These are phyloP conservation scores for Abrus precatorius DNA, from an alignment of 306 rosid genomes.

Conservation along the genomic window DNA sequence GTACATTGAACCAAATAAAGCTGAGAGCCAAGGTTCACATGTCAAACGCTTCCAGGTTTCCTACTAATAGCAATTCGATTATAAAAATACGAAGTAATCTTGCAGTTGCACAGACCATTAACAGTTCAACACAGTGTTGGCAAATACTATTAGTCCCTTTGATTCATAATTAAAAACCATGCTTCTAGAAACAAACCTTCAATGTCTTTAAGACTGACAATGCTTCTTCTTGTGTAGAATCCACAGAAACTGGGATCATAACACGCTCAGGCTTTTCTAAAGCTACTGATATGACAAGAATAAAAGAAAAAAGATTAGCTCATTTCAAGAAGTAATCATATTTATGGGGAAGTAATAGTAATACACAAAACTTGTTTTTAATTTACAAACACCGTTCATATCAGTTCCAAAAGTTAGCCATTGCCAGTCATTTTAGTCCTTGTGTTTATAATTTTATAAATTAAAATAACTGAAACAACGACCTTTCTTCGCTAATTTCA, in stretches of 20 bases:
- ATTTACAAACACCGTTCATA: not conserved
- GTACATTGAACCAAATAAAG: not conserved
- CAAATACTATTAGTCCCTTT: slow-evolving; percentile 3
- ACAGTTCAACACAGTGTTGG: not conserved
- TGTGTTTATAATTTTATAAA: not conserved
- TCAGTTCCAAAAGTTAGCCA: too few relatives aligned
- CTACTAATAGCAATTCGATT: not conserved
- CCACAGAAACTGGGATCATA: slow-evolving; percentile 67
- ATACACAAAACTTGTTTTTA: not conserved
- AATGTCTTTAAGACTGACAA: slow-evolving; percentile 70
- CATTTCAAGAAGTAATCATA: not conserved
- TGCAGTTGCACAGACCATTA: not conserved
- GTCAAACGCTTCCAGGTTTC: slow-evolving; percentile 11
- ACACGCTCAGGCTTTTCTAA: slow-evolving; percentile 64
- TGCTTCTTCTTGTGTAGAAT: slow-evolving; percentile 88
- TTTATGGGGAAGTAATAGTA: not conserved
- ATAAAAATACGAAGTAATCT: not conserved
- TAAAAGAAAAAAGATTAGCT: slow-evolving; percentile 15
- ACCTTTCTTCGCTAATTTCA: too few relatives aligned
- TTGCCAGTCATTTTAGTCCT: not conserved
- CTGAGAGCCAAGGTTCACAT: not conserved
- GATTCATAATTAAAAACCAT: slow-evolving; percentile 27
- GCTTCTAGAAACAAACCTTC: slow-evolving; percentile 69
- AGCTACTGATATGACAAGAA: slow-evolving; percentile 46
- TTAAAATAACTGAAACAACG: not conserved